A percentile compares a stretch with the other conserved stretches of the same genome.
Evolutionary conservation across 495 filamentous ascomycete genomes (phyloP).

Genomic region (Penicillium taxi): DNA sequence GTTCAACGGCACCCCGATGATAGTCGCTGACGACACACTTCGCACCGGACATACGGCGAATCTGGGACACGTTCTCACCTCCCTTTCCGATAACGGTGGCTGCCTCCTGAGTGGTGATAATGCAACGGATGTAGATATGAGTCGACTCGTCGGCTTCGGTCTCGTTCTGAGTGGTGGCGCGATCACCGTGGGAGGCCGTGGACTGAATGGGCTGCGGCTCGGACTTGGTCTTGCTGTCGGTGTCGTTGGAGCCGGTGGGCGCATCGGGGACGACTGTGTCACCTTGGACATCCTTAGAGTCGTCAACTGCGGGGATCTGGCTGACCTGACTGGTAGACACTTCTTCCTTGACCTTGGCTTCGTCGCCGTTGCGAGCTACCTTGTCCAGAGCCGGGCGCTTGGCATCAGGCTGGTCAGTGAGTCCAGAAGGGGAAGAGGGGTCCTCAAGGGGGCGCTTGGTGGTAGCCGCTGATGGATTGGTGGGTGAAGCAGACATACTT

Average conservation of each 20-base stretch:
- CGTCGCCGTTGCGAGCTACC: constrained; percentile 54
- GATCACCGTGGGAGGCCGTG: constrained; percentile 51
- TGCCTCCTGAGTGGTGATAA: constrained; percentile 93
- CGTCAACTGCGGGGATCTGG: constrained; percentile 29
- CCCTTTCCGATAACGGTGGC: constrained; percentile 98
- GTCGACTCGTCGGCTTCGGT: constrained; percentile 74
- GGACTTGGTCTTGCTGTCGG: constrained; percentile 32
- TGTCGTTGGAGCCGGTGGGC: constrained; percentile 46
- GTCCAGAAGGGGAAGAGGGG: constrained; percentile 85
- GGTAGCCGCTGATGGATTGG: constrained; percentile 52
- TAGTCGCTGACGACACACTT: constrained; percentile 99
- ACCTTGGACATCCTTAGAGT: constrained; percentile 43
- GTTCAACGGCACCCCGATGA: constrained; percentile 88
- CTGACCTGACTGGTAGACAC: constrained; percentile 39
- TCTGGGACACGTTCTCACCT: constrained; percentile 95
- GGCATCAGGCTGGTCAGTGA: constrained; percentile 87
- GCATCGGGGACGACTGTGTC: constrained; percentile 73
- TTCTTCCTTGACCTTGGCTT: constrained; percentile 41
- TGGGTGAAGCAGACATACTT: constrained; percentile 57
- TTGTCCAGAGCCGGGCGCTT: constrained; percentile 96
- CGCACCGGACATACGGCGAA: constrained; percentile 81
- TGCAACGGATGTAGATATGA: constrained; percentile 94
- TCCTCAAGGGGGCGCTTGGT: constrained; percentile 96
- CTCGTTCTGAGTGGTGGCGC: constrained; percentile 42
- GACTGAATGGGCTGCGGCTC: constrained; percentile 59